These are phyloP conservation scores for Vicia villosa DNA, from an alignment of 306 rosid genomes.

Conservation along the genomic window DNA sequence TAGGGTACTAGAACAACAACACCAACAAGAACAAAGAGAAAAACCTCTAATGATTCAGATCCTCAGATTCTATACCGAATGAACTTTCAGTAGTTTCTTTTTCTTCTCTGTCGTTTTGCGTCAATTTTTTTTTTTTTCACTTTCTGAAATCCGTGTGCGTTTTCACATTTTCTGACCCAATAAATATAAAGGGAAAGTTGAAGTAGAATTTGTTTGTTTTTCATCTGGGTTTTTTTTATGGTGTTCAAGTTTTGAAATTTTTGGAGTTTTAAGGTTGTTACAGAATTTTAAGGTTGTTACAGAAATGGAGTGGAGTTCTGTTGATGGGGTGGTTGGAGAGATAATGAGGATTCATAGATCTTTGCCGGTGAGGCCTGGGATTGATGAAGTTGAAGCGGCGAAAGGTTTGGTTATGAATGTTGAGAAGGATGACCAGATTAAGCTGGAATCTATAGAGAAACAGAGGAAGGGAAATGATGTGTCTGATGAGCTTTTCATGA, in stretches of 20 bases:
- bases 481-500: constrained; percentile 73
- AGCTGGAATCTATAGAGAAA: constrained; percentile 55
- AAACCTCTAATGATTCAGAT: constrained; percentile 28
- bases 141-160: not conserved
- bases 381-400: constrained; percentile 87
- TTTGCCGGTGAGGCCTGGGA: constrained; percentile 59
- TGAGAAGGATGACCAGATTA: constrained; percentile 67
- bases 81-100: not conserved
- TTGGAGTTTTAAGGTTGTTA: constrained; percentile 2
- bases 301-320: constrained; percentile 52
- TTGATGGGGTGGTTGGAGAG: constrained; percentile 66
- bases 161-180: not conserved
- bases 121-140: not conserved
- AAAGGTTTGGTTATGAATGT: constrained; percentile 54
- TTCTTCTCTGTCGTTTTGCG: not conserved
- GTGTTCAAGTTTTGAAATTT: constrained; percentile 27
- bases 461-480: constrained; percentile 56
- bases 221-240: not conserved
- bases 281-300: constrained; percentile 22
- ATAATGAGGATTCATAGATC: constrained; percentile 83
- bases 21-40: not conserved
- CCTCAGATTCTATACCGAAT: not conserved
- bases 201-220: not conserved
- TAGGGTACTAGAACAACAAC: not conserved
- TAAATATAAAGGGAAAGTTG: not conserved